phyloP scores from a whole-genome alignment of 441 rosid genomes.

The Theobroma grandiflorum region DNA sequence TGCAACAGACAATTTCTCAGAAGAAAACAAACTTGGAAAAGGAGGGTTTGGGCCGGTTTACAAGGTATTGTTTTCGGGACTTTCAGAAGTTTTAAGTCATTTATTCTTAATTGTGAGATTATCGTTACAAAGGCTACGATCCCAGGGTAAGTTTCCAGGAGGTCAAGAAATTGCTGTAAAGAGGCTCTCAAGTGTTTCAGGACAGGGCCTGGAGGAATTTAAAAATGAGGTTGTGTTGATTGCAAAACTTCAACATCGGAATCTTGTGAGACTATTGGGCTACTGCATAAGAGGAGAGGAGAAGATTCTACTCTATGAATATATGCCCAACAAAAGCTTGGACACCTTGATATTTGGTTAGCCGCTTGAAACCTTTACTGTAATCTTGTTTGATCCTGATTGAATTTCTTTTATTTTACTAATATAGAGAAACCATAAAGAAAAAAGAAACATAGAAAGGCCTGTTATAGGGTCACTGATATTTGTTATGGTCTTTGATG shows the following conservation, averaged over 20 bases:
- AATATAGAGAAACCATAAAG: background rate
- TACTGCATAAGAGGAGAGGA: conserved; percentile 60
- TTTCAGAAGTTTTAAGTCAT: background rate
- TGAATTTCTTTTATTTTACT: background rate
- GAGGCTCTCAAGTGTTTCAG: conserved; percentile 32
- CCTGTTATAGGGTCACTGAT: background rate
- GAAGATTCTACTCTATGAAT: conserved; percentile 62
- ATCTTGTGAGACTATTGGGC: conserved; percentile 63
- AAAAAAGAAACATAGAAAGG: background rate
- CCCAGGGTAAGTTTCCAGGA: conserved; percentile 7
- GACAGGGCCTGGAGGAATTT: conserved; percentile 52
- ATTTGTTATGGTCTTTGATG: background rate
- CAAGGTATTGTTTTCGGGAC: background rate
- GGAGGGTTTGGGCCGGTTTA: conserved; percentile 16
- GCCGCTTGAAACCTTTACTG: background rate
- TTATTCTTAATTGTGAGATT: background rate
- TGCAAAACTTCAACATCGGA: conserved; percentile 64
- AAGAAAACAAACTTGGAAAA: conserved; percentile 21
- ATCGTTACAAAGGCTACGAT: background rate
- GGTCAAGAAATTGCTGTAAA: conserved; percentile 17
- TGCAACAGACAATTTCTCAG: conserved; percentile 26
- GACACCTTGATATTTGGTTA: conserved; percentile 29
- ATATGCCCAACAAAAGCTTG: conserved; percentile 59
- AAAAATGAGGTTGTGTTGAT: conserved; percentile 60
- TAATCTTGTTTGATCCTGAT: background rate